Evolutionary conservation across 257 asterid species (phyloP), one percentile per base, ranked within the genome.

Genomic region (Hygrophila difformis): DNA sequence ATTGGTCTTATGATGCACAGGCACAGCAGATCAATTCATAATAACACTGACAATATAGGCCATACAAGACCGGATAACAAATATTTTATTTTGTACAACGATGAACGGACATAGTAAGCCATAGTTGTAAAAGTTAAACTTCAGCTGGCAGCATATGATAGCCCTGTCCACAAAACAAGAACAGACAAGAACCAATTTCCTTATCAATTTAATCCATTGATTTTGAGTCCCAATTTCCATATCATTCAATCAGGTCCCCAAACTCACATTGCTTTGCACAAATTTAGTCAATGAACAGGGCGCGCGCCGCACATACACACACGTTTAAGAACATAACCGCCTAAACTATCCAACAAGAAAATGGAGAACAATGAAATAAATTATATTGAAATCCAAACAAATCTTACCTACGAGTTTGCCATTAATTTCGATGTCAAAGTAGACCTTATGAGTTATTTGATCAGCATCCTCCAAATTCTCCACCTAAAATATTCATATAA

Each of bases 371-470:
- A 18, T 11, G 45, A 13, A 34, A 19, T 8, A 4, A 6, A n/a
- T n/a, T 15, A 53, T 18, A 41, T 3, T 6, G 7, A 16, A 44
- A 16, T 14, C 42, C 16, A 9, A 10, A 40, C 51, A 62, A 47
- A 16, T 26, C 41, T 0, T 70, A 84, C 95, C 97, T 20, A 59
- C 51, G 42, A 63, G 74, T 20, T 68, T 84, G 18, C 88, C 95
- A 55, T 72, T 41, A 50, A 87, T 84, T 40, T 87, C 74, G 47
- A 87, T 44, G 61, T 87, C 97, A 47, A 87, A 87, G 75, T 53
- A 87, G 26, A 84, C 97, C 66, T 70, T 87, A 54, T 64, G 70
- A 1, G 95, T 87, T 8, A 87, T 81, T 52, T 62, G 73, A 55
- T 74, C 92, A 29, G 37, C 51, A 61, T 66, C 75, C 53, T 55